Percentiles rank a stretch among this genome's conserved stretches.
Conservation (phyloP, 306 rosid species). For the Cucurbita maxima region DNA sequence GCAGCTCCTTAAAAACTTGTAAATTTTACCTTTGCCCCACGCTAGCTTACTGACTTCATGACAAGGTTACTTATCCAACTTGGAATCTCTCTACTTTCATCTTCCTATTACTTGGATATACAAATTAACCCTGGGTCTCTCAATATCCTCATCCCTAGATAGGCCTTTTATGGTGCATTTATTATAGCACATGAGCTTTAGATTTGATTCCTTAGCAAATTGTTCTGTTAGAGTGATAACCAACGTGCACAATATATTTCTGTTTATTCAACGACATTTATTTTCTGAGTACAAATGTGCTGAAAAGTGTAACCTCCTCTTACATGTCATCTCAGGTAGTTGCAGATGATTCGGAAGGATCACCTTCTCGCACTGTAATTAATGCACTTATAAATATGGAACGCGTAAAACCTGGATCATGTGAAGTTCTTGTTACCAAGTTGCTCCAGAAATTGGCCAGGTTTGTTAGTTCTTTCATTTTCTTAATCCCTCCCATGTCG, state of each 20-base stretch:
- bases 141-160: background rate
- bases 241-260: background rate
- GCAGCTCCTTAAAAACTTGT: background rate
- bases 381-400: conserved; percentile 68
- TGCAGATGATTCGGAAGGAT: conserved; percentile 63
- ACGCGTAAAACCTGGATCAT: conserved; percentile 55
- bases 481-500: background rate
- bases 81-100: background rate
- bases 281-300: background rate
- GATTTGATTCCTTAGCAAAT: background rate
- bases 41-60: background rate
- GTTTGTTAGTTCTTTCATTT: conserved; percentile 14
- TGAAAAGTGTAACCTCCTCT: background rate
- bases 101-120: background rate
- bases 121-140: background rate
- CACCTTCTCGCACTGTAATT: conserved; percentile 30
- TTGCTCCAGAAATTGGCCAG: conserved; percentile 79
- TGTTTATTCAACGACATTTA: background rate
- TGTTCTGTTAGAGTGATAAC: background rate
- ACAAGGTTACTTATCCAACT: background rate
- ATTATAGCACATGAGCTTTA: background rate
- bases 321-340: conserved; percentile 28
- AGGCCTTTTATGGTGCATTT: background rate
- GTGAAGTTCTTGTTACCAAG: conserved; percentile 52
- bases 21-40: background rate